phyloP scores from a whole-genome alignment of 139 green algal genomes.

The Trebouxia sp. region DNA sequence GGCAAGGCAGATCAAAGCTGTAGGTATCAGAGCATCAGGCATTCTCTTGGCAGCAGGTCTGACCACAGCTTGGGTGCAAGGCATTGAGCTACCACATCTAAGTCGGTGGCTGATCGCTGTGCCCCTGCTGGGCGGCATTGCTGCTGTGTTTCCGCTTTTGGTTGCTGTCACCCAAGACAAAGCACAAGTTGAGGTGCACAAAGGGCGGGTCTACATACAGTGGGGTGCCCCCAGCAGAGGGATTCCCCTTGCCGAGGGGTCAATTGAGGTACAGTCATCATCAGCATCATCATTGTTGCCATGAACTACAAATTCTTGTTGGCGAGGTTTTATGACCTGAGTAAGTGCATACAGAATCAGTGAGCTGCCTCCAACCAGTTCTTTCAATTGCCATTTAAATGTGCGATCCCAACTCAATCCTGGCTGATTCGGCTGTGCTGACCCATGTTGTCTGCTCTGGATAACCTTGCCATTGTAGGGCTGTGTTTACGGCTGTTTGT shows the following conservation, averaged over 20 bases:
- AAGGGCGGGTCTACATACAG: conserved; percentile 19
- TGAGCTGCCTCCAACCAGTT: too few relatives aligned
- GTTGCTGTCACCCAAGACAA: not conserved
- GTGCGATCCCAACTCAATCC: too few relatives aligned
- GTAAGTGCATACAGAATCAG: too few relatives aligned
- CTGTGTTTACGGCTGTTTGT: too few relatives aligned
- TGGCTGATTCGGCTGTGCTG: too few relatives aligned
- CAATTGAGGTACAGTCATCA: conserved; percentile 4
- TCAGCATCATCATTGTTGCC: not conserved
- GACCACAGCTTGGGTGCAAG: not conserved
- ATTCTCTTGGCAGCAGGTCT: not conserved
- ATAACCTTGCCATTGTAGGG: too few relatives aligned
- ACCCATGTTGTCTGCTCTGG: too few relatives aligned
- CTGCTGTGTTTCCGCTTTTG: not conserved
- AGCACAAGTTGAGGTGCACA: conserved; percentile 22
- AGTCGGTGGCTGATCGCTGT: not conserved
- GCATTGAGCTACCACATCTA: not conserved
- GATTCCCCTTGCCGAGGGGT: not conserved
- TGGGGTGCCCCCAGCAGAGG: not conserved
- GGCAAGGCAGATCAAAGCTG: not conserved
- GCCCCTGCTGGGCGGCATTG: too few relatives aligned
- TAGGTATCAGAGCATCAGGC: not conserved
- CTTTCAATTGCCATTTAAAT: too few relatives aligned
- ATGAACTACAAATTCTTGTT: not conserved
- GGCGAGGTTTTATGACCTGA: too few relatives aligned